Evolutionary conservation across 2,329 filamentous ascomycete genomes (phyloP).

Genomic region (Calonectria henricotiae): DNA sequence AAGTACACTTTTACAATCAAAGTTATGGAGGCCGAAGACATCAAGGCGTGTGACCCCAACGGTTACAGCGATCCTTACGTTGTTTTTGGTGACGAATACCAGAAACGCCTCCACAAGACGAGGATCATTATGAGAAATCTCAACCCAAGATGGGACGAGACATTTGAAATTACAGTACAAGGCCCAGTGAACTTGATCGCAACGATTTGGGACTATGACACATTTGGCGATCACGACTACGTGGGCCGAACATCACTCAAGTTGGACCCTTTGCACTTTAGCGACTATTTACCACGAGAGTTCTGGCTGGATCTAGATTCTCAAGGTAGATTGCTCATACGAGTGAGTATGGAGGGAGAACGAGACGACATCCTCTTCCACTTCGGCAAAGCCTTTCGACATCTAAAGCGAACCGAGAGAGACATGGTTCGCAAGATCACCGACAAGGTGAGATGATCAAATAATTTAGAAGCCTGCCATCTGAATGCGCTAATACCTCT

Average conservation of each 20-base stretch:
- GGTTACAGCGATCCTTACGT: slow-evolving; percentile 97
- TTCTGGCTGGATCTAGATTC: slow-evolving; percentile 99
- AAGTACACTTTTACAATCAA: slow-evolving; percentile 99
- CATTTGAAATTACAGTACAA: slow-evolving; percentile 94
- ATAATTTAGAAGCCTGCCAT: neutral
- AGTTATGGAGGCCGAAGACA: slow-evolving; percentile 96
- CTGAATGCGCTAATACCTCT: slow-evolving; percentile 69
- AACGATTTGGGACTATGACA: slow-evolving; percentile 98
- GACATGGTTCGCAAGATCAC: slow-evolving; percentile 99
- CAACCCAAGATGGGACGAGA: slow-evolving; percentile 97
- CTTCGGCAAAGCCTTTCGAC: slow-evolving; percentile 96
- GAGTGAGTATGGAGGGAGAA: slow-evolving; percentile 99
- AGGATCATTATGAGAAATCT: slow-evolving; percentile 91
- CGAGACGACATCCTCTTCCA: slow-evolving; percentile 99
- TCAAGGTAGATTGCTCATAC: slow-evolving; percentile 88
- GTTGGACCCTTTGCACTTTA: slow-evolving; percentile 97
- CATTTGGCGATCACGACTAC: slow-evolving; percentile 96
- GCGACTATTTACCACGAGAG: slow-evolving; percentile 94
- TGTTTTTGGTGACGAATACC: slow-evolving; percentile 96
- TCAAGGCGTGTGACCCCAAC: slow-evolving; percentile 97
- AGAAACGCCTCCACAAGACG: slow-evolving; percentile 96
- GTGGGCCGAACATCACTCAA: slow-evolving; percentile 97
- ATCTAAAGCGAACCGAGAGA: slow-evolving; percentile 93
- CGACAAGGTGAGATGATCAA: slow-evolving; percentile 81
- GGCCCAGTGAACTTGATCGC: slow-evolving; percentile 95